Evolutionary conservation across 495 filamentous ascomycete genomes (phyloP).

Genomic region (Thermothielavioides terrestris): DNA sequence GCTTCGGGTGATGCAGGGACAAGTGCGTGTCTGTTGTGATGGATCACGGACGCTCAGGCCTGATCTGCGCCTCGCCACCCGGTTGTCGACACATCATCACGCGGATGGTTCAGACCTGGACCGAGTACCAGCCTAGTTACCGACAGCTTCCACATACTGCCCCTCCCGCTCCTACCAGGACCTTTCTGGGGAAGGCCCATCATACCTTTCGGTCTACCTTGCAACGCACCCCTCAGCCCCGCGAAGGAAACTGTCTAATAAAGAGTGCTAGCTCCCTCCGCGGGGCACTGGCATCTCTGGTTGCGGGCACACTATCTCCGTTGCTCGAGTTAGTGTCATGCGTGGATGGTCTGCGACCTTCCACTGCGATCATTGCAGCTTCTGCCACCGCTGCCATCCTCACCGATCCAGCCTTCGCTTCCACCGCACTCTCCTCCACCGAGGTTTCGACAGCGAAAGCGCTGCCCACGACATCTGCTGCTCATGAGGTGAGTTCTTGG

Average conservation of each 20-base stretch:
- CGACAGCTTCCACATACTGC: neutral
- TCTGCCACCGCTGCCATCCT: conserved; percentile 14
- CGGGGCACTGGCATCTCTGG: conserved; percentile 11
- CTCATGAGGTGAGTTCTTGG: neutral
- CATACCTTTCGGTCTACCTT: neutral
- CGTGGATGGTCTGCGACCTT: conserved; percentile 7
- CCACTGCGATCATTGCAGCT: conserved; percentile 6
- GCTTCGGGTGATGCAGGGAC: neutral
- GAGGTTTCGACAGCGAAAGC: conserved; percentile 13
- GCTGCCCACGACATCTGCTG: conserved; percentile 8
- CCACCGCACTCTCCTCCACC: conserved; percentile 5
- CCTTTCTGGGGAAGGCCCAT: neutral
- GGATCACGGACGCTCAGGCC: neutral
- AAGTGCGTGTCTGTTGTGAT: neutral
- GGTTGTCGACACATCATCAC: neutral
- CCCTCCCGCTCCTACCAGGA: neutral
- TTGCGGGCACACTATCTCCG: conserved; percentile 1
- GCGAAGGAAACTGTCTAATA: neutral
- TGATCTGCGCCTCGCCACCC: neutral
- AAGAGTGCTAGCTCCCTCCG: conserved; percentile 14
- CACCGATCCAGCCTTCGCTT: conserved; percentile 11
- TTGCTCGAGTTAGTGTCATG: conserved; percentile 11
- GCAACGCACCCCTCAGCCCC: neutral
- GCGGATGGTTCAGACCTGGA: neutral
- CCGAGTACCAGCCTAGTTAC: neutral